These are phyloP conservation scores for Globisporangium paddicum DNA, from an alignment of 352 stramenopile genomes.

Conservation along the genomic window DNA sequence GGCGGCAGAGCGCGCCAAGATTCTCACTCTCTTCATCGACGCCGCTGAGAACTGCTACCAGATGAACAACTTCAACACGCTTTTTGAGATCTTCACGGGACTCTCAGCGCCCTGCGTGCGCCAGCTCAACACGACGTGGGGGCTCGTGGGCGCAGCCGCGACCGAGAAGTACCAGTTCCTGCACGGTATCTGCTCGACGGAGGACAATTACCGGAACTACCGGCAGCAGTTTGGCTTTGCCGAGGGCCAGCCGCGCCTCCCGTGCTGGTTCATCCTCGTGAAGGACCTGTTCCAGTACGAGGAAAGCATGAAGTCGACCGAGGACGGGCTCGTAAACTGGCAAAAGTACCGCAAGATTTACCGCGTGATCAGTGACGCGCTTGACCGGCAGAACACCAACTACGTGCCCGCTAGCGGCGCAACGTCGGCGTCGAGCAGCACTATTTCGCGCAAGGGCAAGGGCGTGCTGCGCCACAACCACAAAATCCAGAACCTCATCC, in stretches of 20 bases:
- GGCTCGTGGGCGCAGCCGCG: slow-evolving; percentile 49
- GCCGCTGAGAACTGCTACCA: slow-evolving; percentile 76
- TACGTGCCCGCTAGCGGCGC: slow-evolving; percentile 50
- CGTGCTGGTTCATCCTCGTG: slow-evolving; percentile 83
- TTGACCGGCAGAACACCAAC: slow-evolving; percentile 75
- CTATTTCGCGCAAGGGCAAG: slow-evolving; percentile 68
- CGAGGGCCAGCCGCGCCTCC: slow-evolving; percentile 70
- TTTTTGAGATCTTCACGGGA: slow-evolving; percentile 79
- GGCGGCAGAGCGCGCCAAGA: slow-evolving; percentile 69
- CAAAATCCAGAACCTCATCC: slow-evolving; percentile 67
- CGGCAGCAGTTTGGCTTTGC: slow-evolving; percentile 73
- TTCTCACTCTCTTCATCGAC: slow-evolving; percentile 85
- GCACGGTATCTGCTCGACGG: slow-evolving; percentile 72
- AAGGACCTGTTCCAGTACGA: slow-evolving; percentile 88
- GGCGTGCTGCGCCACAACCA: slow-evolving; percentile 69
- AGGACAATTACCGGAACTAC: slow-evolving; percentile 87
- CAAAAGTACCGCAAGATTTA: slow-evolving; percentile 85
- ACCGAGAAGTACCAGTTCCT: slow-evolving; percentile 82
- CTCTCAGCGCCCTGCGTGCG: slow-evolving; percentile 78
- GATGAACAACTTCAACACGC: slow-evolving; percentile 89
- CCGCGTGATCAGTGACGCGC: slow-evolving; percentile 68
- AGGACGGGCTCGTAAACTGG: slow-evolving; percentile 84
- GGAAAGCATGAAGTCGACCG: slow-evolving; percentile 79
- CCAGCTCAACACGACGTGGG: slow-evolving; percentile 83
- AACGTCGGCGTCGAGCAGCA: slow-evolving; percentile 22